These are phyloP conservation scores for Acanthochlamys bracteata DNA, from an alignment of 106 monocot species.

Conservation along the genomic window DNA sequence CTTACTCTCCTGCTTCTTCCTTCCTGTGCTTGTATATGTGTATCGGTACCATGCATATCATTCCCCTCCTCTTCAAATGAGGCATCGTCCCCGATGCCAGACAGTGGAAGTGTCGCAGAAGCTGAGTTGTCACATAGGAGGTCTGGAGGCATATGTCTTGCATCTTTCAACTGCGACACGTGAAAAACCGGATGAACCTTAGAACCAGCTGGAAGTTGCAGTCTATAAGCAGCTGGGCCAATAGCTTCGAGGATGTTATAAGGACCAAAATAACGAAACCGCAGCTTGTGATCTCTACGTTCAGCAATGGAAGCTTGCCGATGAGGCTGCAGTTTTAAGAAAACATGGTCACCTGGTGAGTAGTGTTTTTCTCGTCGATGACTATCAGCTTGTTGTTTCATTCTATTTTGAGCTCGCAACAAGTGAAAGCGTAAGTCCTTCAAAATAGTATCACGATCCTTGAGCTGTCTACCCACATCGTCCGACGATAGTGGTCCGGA, in stretches of 20 bases:
- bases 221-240: slow-evolving; percentile 5
- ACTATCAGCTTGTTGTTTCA: neutral
- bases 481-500: neutral
- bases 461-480: neutral
- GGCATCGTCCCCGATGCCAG: too few species aligned
- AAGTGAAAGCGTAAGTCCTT: neutral
- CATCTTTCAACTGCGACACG: neutral
- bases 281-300: neutral
- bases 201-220: neutral
- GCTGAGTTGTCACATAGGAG: too few species aligned
- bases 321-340: slow-evolving; percentile 8
- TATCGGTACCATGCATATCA: too few species aligned
- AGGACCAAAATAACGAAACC: neutral
- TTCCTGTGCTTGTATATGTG: too few species aligned
- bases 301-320: neutral
- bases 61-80: too few species aligned
- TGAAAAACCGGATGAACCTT: neutral
- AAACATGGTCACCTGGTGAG: neutral
- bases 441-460: neutral
- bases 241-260: neutral
- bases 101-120: too few species aligned
- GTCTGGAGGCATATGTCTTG: too few species aligned
- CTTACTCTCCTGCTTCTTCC: too few species aligned
- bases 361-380: neutral
- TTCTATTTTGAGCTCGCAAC: neutral